These are phyloP conservation scores for Salvia splendens DNA, from an alignment of 257 asterid genomes.

Conservation along the genomic window DNA sequence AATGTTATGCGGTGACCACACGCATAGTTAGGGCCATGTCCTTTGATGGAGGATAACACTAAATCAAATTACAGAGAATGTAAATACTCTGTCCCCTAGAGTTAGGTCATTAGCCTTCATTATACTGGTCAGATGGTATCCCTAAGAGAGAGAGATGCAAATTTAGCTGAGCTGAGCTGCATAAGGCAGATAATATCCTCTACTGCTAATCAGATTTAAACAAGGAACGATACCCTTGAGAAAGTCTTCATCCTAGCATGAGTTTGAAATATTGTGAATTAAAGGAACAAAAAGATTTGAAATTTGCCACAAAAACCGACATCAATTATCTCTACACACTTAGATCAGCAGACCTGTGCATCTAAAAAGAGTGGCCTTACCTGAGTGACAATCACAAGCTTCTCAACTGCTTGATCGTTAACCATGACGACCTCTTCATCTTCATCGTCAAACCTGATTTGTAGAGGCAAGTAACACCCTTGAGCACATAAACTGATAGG, in stretches of 20 bases:
- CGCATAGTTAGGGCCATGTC: not conserved
- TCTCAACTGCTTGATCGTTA: conserved; percentile 73
- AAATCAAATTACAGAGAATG: not conserved
- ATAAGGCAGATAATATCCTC: not conserved
- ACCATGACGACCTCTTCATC: conserved; percentile 63
- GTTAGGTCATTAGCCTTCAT: conserved; percentile 26
- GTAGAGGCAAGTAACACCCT: not conserved
- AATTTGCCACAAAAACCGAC: conserved; percentile 11
- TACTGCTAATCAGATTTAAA: not conserved
- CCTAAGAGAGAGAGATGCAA: conserved; percentile 3
- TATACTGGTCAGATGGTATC: not conserved
- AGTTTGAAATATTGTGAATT: conserved; percentile 1
- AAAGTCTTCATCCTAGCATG: not conserved
- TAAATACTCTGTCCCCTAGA: not conserved
- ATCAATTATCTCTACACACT: conserved; percentile 13
- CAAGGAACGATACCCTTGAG: not conserved
- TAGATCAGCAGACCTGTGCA: conserved; percentile 9
- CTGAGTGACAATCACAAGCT: conserved; percentile 86
- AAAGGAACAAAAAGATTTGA: not conserved
- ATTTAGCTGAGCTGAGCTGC: conserved; percentile 9
- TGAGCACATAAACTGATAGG: conserved; percentile 8
- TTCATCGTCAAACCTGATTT: conserved; percentile 66
- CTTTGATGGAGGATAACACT: not conserved
- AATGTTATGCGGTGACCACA: not conserved
- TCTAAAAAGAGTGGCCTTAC: conserved; percentile 41